Percentiles rank a stretch among this genome's conserved stretches.
Conservation (phyloP, 2,329 filamentous ascomycete genomes). For the Diaporthe longicolla region DNA sequence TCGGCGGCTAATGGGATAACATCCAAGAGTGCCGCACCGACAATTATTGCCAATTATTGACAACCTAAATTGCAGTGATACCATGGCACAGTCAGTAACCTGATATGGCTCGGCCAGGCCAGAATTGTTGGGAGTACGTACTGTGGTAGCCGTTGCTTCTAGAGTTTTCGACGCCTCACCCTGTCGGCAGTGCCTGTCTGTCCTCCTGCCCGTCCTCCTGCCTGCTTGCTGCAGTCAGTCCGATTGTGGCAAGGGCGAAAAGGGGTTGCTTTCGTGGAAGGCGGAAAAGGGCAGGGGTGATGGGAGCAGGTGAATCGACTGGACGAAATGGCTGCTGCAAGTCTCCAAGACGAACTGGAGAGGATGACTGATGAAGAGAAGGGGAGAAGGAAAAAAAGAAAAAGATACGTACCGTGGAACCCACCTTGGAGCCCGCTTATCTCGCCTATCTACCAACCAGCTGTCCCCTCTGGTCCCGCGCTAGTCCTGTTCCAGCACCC, state of each 20-base stretch:
- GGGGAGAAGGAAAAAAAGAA: not conserved
- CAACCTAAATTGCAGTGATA: not conserved
- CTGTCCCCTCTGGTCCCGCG: not conserved
- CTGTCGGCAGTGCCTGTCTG: too few species aligned
- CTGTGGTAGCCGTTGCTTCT: not conserved
- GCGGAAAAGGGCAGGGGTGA: not conserved
- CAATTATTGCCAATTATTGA: not conserved
- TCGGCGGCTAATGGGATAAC: not conserved
- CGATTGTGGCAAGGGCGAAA: slow-evolving; percentile 31
- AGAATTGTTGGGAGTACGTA: too few species aligned
- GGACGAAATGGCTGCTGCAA: too few species aligned
- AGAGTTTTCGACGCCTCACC: slow-evolving; percentile 21
- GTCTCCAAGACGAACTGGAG: not conserved
- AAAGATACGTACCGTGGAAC: not conserved
- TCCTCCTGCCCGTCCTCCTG: not conserved
- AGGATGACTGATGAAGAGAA: not conserved
- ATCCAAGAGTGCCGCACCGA: not conserved
- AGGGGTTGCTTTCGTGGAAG: slow-evolving; percentile 30
- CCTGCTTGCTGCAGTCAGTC: not conserved
- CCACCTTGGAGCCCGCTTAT: slow-evolving; percentile 27
- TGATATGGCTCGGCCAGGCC: too few species aligned
- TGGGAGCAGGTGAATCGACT: not conserved
- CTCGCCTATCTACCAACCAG: slow-evolving; percentile 20
- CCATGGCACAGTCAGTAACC: not conserved
- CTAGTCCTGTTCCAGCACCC: slow-evolving; percentile 17